phyloP scores from a whole-genome alignment of 306 rosid species.

The Castanea sativa region DNA sequence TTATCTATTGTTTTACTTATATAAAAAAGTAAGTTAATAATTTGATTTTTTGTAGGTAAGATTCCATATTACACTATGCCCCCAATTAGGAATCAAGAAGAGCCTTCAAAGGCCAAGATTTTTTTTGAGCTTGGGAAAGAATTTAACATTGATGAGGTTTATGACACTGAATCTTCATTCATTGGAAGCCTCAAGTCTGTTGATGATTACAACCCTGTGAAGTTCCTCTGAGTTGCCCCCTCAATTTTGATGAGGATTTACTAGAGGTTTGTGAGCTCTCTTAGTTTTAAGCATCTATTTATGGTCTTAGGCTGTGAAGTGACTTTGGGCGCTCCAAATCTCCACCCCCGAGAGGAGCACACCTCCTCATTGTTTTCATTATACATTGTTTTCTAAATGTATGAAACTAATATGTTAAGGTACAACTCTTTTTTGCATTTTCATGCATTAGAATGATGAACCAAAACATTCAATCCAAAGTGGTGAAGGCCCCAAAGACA shows the following conservation, averaged over 20 bases:
- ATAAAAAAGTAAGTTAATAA: not conserved
- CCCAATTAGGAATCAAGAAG: slow-evolving; percentile 67
- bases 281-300: not conserved
- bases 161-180: slow-evolving; percentile 67
- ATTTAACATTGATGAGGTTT: slow-evolving; percentile 75
- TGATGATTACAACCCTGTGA: slow-evolving; percentile 68
- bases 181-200: slow-evolving; percentile 87
- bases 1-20: too few species aligned
- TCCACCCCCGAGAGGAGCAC: not conserved
- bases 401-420: not conserved
- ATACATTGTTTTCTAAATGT: not conserved
- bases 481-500: slow-evolving; percentile 24
- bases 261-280: slow-evolving; percentile 47
- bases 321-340: not conserved
- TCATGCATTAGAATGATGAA: slow-evolving; percentile 38
- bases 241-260: slow-evolving; percentile 55
- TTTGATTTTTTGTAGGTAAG: slow-evolving; percentile 59
- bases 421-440: not conserved
- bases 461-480: slow-evolving; percentile 36
- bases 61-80: slow-evolving; percentile 91
- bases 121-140: slow-evolving; percentile 68
- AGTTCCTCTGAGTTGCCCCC: slow-evolving; percentile 70
- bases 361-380: not conserved
- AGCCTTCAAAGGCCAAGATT: slow-evolving; percentile 66
- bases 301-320: not conserved